Conservation (phyloP, 176 grass and related monocot species). For the Musa acuminata region DNA sequence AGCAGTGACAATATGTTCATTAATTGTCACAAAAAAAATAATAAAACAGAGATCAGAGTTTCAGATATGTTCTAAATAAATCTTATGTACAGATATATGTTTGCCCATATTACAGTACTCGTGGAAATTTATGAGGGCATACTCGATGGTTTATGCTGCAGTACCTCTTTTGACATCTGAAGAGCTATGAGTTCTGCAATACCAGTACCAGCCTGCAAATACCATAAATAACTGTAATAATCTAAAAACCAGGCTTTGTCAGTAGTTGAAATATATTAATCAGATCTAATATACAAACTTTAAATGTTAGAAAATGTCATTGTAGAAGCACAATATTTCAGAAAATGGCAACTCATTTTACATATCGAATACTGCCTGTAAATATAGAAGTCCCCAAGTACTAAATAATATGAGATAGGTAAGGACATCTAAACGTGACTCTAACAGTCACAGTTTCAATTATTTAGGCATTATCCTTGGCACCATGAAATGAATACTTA, state of each 20-base stretch:
- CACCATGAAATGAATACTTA: neutral
- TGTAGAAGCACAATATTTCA: too few species aligned
- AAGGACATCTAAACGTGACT: neutral
- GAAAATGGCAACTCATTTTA: too few species aligned
- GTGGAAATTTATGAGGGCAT: neutral
- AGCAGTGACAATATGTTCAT: constrained; percentile 10
- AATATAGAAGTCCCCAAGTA: too few species aligned
- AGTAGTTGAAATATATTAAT: neutral
- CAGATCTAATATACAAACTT: neutral
- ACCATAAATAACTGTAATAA: neutral
- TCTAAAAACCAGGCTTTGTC: neutral
- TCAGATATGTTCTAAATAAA: neutral
- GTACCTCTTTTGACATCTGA: constrained; percentile 56
- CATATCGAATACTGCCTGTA: too few species aligned
- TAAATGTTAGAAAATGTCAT: neutral
- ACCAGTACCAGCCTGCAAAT: constrained; percentile 80
- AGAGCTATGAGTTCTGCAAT: constrained; percentile 83
- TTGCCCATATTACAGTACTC: neutral
- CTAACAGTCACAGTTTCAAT: neutral
- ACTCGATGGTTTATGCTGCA: neutral
- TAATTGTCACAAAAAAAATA: neutral
- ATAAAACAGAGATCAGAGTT: neutral
- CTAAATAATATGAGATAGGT: neutral
- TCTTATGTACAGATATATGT: constrained; percentile 2
- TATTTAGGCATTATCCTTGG: neutral